These are phyloP conservation scores for Ceratocystis eucalypticola DNA, from an alignment of 2,329 filamentous ascomycete genomes.

Conservation along the genomic window DNA sequence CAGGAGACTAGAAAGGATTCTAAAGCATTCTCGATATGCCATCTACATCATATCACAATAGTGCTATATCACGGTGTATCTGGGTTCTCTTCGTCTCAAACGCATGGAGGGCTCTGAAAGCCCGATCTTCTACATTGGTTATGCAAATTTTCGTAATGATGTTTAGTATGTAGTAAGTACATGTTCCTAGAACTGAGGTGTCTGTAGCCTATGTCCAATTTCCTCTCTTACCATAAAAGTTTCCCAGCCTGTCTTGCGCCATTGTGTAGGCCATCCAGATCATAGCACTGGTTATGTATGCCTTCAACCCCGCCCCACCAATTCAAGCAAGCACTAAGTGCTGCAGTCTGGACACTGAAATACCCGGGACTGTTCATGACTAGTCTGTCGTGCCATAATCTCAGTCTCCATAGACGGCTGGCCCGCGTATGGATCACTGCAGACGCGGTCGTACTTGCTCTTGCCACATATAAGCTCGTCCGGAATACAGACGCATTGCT, in stretches of 20 bases:
- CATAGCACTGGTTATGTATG: not conserved
- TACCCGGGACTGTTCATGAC: not conserved
- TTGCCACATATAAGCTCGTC: constrained; percentile 10
- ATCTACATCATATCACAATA: not conserved
- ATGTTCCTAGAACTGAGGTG: not conserved
- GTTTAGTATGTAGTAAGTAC: not conserved
- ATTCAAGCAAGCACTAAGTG: not conserved
- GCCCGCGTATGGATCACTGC: not conserved
- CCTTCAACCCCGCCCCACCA: not conserved
- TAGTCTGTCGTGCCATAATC: not conserved
- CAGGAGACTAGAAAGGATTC: not conserved
- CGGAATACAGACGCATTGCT: constrained; percentile 14
- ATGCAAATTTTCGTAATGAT: not conserved
- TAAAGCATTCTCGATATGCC: not conserved
- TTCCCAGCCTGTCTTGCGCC: not conserved
- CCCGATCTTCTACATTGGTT: not conserved
- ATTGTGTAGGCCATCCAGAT: not conserved
- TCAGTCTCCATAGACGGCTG: not conserved
- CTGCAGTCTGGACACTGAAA: not conserved
- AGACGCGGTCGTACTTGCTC: constrained; percentile 5
- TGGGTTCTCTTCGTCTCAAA: not conserved
- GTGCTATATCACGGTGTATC: not conserved
- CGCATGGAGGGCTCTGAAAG: not conserved
- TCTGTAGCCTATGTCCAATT: not conserved
- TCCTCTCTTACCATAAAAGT: not conserved